Evolutionary conservation across 2,329 filamentous ascomycete genomes (phyloP).

Genomic region (Neofusicoccum kwambonambiense): DNA sequence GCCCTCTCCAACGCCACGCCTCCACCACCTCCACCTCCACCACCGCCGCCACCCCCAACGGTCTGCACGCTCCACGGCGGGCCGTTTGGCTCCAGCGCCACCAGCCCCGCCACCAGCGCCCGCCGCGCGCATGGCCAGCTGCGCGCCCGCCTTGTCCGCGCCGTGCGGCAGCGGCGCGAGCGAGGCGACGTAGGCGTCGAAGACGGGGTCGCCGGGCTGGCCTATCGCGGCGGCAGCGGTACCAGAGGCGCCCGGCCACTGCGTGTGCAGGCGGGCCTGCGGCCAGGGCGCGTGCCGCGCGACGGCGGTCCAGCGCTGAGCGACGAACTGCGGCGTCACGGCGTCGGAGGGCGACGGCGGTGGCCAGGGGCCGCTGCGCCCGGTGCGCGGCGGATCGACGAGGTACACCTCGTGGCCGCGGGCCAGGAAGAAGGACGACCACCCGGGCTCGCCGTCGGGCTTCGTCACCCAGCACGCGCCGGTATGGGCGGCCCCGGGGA

Average conservation of each 20-base stretch:
- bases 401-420: slow-evolving; percentile 50
- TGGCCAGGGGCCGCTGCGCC: slow-evolving; percentile 42
- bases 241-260: slow-evolving; percentile 33
- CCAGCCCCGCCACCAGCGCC: slow-evolving; percentile 26
- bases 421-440: slow-evolving; percentile 49
- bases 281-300: slow-evolving; percentile 41
- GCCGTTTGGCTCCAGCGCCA: slow-evolving; percentile 37
- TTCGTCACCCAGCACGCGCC: slow-evolving; percentile 32
- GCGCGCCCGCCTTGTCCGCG: too few species aligned
- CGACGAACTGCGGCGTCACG: slow-evolving; percentile 20
- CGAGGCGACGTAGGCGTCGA: not conserved
- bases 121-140: too few species aligned
- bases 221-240: not conserved
- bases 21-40: too few species aligned
- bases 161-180: too few species aligned
- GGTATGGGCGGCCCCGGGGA: too few species aligned
- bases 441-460: slow-evolving; percentile 49
- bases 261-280: slow-evolving; percentile 39
- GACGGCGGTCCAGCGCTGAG: slow-evolving; percentile 36
- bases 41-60: not conserved
- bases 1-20: too few species aligned
- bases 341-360: not conserved
- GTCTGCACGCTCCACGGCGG: not conserved
- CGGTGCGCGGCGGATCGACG: slow-evolving; percentile 47
- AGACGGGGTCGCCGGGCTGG: slow-evolving; percentile 41